These are phyloP conservation scores for Colletotrichum godetiae DNA, from an alignment of 2,329 filamentous ascomycete species.

Conservation along the genomic window DNA sequence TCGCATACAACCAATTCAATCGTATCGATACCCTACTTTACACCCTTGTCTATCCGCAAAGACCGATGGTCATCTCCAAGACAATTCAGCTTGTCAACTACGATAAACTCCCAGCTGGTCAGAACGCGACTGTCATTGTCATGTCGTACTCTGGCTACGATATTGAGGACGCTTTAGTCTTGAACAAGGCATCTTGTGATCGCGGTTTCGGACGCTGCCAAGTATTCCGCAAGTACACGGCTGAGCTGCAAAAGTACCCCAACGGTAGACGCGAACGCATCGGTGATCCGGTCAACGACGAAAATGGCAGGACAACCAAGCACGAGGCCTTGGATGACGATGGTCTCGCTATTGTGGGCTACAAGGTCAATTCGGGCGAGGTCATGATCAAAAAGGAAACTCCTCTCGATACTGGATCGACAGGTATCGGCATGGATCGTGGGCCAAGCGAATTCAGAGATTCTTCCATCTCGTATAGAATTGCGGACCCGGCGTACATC, in stretches of 20 bases:
- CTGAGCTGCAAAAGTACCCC: constrained; percentile 87
- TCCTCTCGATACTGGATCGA: constrained; percentile 81
- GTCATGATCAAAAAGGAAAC: constrained; percentile 92
- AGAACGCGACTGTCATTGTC: constrained; percentile 97
- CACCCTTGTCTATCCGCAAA: constrained; percentile 96
- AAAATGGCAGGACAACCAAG: constrained; percentile 74
- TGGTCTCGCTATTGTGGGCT: constrained; percentile 88
- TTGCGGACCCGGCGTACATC: constrained; percentile 87
- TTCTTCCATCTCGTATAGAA: constrained; percentile 80
- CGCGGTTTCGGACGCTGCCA: constrained; percentile 96
- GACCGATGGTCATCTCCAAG: constrained; percentile 96
- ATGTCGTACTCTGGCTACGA: constrained; percentile 99
- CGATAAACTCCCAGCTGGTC: constrained; percentile 95
- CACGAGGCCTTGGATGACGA: constrained; percentile 83
- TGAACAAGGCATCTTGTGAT: constrained; percentile 97
- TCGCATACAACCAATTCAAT: constrained; percentile 97
- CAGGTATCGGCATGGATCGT: constrained; percentile 75
- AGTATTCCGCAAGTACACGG: constrained; percentile 95
- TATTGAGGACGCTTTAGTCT: constrained; percentile 96
- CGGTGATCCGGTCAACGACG: constrained; percentile 64
- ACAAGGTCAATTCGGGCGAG: constrained; percentile 81
- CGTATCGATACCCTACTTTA: constrained; percentile 96
- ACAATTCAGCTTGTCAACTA: constrained; percentile 98
- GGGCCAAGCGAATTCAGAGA: constrained; percentile 74
- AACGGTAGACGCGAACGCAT: constrained; percentile 80